Evolutionary conservation across 2,329 filamentous ascomycete species (phyloP).

Genomic region (Talaromyces sp.): DNA sequence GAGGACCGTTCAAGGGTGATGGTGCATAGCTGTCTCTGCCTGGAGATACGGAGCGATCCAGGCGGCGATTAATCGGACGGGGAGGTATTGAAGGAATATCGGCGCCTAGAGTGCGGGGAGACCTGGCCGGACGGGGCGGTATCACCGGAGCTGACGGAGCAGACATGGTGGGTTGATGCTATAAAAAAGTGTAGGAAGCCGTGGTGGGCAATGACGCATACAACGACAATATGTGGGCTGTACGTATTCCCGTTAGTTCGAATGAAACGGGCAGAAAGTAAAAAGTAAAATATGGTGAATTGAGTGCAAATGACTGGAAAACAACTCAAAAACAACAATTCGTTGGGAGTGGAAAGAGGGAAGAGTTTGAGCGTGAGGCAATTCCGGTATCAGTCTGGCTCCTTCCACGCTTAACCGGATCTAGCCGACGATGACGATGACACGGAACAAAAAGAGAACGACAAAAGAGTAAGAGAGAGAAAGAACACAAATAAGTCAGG

Average conservation of each 20-base stretch:
- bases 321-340: background rate
- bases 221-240: slow-evolving; percentile 1
- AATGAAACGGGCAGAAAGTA: background rate
- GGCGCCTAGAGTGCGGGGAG: slow-evolving; percentile 47
- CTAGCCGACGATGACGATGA: slow-evolving; percentile 21
- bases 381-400: slow-evolving; percentile 10
- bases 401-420: slow-evolving; percentile 20
- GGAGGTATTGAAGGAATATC: slow-evolving; percentile 62
- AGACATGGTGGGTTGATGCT: slow-evolving; percentile 35
- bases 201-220: slow-evolving; percentile 20
- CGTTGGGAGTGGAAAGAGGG: background rate
- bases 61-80: slow-evolving; percentile 64
- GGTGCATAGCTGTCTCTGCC: slow-evolving; percentile 75
- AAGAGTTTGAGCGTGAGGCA: slow-evolving; percentile 15
- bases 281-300: background rate
- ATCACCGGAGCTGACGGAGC: slow-evolving; percentile 54
- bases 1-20: slow-evolving; percentile 76
- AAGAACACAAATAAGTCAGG: background rate
- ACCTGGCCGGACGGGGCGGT: slow-evolving; percentile 62
- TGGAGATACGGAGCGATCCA: slow-evolving; percentile 75
- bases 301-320: background rate
- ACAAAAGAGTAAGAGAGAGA: background rate
- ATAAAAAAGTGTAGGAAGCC: slow-evolving; percentile 18
- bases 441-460: background rate
- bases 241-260: background rate